These are phyloP conservation scores for Metschnikowia borealis DNA, from an alignment of 805 yeast species.

Conservation along the genomic window DNA sequence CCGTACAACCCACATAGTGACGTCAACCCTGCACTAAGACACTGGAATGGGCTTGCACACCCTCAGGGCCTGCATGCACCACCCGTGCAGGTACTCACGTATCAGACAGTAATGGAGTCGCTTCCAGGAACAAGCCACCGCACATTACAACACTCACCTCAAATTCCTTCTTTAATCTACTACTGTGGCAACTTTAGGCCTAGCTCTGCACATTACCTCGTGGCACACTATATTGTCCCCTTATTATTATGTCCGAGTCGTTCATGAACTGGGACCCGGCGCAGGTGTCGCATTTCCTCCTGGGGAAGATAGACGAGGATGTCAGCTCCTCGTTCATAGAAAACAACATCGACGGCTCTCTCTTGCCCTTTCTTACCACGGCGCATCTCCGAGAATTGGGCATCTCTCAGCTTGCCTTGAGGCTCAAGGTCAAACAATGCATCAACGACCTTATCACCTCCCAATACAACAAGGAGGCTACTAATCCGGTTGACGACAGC, in stretches of 20 bases:
- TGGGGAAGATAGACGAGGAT: constrained; percentile 22
- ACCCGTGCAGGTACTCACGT: constrained; percentile 2
- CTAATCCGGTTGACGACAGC: constrained; percentile 19
- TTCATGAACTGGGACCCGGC: constrained; percentile 45
- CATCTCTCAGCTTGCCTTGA: constrained; percentile 45
- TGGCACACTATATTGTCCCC: too few species aligned
- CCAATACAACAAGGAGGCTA: constrained; percentile 20
- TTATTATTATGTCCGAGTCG: constrained; percentile 22
- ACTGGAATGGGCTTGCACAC: not conserved
- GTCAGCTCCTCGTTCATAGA: constrained; percentile 38
- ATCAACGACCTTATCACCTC: constrained; percentile 49
- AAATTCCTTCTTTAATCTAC: not conserved
- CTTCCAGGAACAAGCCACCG: not conserved
- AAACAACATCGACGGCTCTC: constrained; percentile 69
- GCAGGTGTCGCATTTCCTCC: constrained; percentile 37
- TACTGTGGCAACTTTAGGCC: not conserved
- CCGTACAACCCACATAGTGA: too few species aligned
- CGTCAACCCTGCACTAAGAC: too few species aligned
- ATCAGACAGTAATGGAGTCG: constrained; percentile 1
- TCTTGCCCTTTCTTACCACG: constrained; percentile 63
- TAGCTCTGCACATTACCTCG: not conserved
- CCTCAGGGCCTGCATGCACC: not conserved
- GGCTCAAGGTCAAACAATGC: constrained; percentile 58
- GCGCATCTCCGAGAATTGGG: constrained; percentile 76
- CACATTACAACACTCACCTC: not conserved